These are phyloP conservation scores for Cryptosporidium andersoni DNA, from an alignment of 169 alveolate genomes.

Conservation along the genomic window DNA sequence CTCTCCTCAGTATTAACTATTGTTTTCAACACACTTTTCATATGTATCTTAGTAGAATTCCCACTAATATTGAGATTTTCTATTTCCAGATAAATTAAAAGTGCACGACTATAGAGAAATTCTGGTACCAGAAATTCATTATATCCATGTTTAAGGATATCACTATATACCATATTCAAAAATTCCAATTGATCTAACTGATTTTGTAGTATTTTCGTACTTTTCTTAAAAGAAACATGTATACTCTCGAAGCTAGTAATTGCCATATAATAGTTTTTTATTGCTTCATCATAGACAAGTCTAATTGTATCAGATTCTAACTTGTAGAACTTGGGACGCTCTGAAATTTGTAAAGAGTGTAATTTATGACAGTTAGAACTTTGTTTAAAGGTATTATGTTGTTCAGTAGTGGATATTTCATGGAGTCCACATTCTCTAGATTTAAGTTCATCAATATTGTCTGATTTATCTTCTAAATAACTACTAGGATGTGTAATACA, in stretches of 20 bases:
- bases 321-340: no score
- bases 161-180: conserved; percentile 24
- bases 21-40: background rate
- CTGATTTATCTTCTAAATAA: no score
- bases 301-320: no score
- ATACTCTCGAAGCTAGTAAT: background rate
- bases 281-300: no score
- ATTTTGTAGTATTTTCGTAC: conserved; percentile 21
- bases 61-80: background rate
- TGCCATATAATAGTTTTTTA: no score
- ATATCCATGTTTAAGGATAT: conserved; percentile 11
- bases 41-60: background rate
- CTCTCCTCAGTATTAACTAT: background rate
- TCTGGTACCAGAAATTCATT: conserved; percentile 1
- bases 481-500: no score
- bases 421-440: no score
- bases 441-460: no score
- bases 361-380: no score
- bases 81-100: conserved; percentile 37
- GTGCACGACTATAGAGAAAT: conserved; percentile 29
- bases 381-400: no score
- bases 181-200: conserved; percentile 32
- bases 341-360: no score
- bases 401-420: no score
- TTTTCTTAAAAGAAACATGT: conserved; percentile 5